Base-by-base conservation (phyloP, 2,329 filamentous ascomycete species). In the Aspergillus eucalypticola region DNA sequence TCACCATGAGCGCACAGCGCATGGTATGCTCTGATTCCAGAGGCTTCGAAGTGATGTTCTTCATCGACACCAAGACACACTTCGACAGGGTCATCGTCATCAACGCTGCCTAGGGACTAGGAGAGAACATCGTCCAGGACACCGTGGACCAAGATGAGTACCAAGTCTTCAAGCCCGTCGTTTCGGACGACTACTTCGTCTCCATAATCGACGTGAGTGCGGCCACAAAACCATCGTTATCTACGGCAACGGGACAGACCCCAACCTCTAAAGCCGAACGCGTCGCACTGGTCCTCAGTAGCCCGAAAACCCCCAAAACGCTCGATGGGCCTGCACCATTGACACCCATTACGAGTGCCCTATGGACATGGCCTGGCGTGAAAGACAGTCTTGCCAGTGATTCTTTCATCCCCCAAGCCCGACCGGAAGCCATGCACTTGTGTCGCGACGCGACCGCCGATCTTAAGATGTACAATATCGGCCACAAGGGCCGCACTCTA, bases 291-390 rank as follows among this genome's bases (percentile, higher is more conserved):
- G 75, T 76, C 23, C 71, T 78, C 17, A 60, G 48, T 11, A 70
- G 76, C 8, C 61, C 17, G 74, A 77, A 49, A 76, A 76, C 21
- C 65, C 77, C n/a, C 69, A 73, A 21, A 62, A 77, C 8, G 69
- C 64, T 11, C 71, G 73, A 19, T 77, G 75, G 75, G 75, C 67
- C 2, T 74, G 72, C 54, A 71, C 57, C 1, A 72, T 77, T 38
- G 75, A 78, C 52, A 54, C 69, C 46, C 74, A 77, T 59, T 78
- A 77, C 50, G 64, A 66, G 1, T 70, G 70, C 50, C 70, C 74
- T 0, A 76, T 77, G 75, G 75, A 78, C 50, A 75, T 77, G 60
- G 75, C 76, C 60, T 78, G 75, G 75, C 75, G 76, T 75, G 23
- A 76, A 73, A 53, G 75, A 75, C 49, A 66, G 67, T 7, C 8